Evolutionary conservation across 1,284 basidiomycete genomes (phyloP), one percentile per base, ranked within the genome.

Genomic region (Pulveroboletus sp.): DNA sequence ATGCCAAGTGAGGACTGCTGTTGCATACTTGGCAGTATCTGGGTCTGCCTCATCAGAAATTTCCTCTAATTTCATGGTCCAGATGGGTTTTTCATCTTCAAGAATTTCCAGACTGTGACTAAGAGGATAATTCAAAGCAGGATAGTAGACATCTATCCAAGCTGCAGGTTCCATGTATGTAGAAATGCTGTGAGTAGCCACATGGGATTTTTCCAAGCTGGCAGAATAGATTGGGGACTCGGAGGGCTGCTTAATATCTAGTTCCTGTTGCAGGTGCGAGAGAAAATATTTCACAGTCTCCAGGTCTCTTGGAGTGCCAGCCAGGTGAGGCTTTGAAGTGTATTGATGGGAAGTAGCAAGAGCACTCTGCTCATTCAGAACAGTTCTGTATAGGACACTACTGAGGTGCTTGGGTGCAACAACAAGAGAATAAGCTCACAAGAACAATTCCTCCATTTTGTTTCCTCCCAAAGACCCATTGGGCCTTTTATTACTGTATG

Each of bases 111-210:
- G 67, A 48, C 75, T 75, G 47, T 75, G 76, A 49, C 78, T 74
- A 20, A 86, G 71, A 29, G 85, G 85, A 10, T 75, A 80, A 71
- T 88, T 87, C 72, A 89, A 74, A 33, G 85, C 71, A 8, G 89
- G 86, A 68, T 85, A 90, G 71, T 91, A 91, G 49, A 75, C 73
- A 54, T 80, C 80, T 53, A 86, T 80, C 83, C 83, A 86, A 24
- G 83, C 84, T 12, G 67, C 66, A 0, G 83, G 79, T 38, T 71
- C 63, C 22, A 57, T 65, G 33, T 75, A 69, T 61, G 72, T 65
- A 40, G 72, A 65, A 50, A 83, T 78, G 36, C 72, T 69, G 8
- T 81, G 71, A 15, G 82, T 83, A 11, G 81, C 80, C 11, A 68
- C 68, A 31, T 75, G 76, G 33, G 82, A 82, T 36, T 75, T 73